Conservation (phyloP, 106 monocot species). For the Gastrodia elata region DNA sequence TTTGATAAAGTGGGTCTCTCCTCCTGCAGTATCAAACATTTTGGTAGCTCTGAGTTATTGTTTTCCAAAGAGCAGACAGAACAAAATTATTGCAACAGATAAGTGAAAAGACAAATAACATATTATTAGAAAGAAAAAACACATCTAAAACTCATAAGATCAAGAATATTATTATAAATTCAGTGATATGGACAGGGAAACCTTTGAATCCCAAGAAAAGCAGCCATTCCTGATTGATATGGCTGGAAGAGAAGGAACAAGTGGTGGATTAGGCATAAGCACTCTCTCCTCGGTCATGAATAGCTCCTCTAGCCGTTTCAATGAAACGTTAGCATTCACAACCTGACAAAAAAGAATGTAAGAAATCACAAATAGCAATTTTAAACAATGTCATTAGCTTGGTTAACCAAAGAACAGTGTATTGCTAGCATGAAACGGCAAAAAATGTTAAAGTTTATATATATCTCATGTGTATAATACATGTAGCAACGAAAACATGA, state of each 20-base stretch:
- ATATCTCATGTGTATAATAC: too few species aligned
- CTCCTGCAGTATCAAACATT: slow-evolving; percentile 33
- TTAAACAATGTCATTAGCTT: too few species aligned
- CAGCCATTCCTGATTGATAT: slow-evolving; percentile 87
- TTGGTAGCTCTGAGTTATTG: not conserved
- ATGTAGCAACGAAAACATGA: too few species aligned
- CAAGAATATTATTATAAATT: not conserved
- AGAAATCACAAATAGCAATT: too few species aligned
- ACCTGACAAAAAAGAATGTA: slow-evolving; percentile 45
- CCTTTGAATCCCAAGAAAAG: slow-evolving; percentile 97
- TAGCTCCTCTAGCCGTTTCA: slow-evolving; percentile 86
- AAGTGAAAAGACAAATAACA: too few species aligned
- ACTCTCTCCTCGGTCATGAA: slow-evolving; percentile 75
- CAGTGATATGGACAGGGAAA: slow-evolving; percentile 1
- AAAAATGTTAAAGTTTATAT: too few species aligned
- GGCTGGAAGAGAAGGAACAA: slow-evolving; percentile 71
- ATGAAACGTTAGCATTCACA: slow-evolving; percentile 90
- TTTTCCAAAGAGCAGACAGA: not conserved
- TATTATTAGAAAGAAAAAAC: not conserved
- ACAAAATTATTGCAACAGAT: too few species aligned
- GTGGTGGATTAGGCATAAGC: slow-evolving; percentile 88
- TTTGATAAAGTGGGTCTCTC: slow-evolving; percentile 86
- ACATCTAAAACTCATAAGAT: not conserved
- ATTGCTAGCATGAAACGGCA: too few species aligned
- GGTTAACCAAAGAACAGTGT: too few species aligned